Evolutionary conservation across 345 rosid species (phyloP), one percentile per base, ranked within the genome.

Genomic region (Xanthoceras sorbifolium): DNA sequence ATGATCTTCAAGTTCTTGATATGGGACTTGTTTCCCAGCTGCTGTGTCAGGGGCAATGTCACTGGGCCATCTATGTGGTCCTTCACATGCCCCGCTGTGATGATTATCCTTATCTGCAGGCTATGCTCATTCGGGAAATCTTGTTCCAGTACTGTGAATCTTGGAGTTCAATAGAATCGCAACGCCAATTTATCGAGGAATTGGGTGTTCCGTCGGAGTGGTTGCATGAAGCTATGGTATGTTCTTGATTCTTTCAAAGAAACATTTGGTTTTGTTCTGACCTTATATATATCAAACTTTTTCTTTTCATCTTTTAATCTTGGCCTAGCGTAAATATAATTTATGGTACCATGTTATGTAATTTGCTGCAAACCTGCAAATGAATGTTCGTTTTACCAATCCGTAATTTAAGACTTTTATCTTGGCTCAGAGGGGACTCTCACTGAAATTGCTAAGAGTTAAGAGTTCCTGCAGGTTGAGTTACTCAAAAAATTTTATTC

Each of bases 161-260:
- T 67, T 96, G 99, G 98, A 89, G 90, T 84, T 84, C 90, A 70
- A 75, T 86, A 70, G 94, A 93, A 71, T 86, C 91, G 48, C 99
- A 96, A 40, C 84, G 83, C 54, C 86, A 84, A 52, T 92, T 93
- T 80, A 93, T 96, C 54, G 86, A 92, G 84, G 79, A 86, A 67
- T 85, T 96, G 80, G 94, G 90, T 70, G 78, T 96, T 79, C 99
- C 98, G 67, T 77, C 71, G 18, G 86, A 87, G 73, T 93, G 99
- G 99, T 80, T 96, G 91, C 95, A 92, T 82, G 97, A 96, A 85
- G 97, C 99, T 61, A 82, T 91, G 98, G 99, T 93, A 91, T 70
- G 79, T 42, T 46, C 48, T 68, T 76, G 48, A 66, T 63, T 76
- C 48, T 65, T 68, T 1, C 15, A 42, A 38, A 40, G 52, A 59